phyloP scores from a whole-genome alignment of 2,329 filamentous ascomycete species.

The Aspergillus sp. region DNA sequence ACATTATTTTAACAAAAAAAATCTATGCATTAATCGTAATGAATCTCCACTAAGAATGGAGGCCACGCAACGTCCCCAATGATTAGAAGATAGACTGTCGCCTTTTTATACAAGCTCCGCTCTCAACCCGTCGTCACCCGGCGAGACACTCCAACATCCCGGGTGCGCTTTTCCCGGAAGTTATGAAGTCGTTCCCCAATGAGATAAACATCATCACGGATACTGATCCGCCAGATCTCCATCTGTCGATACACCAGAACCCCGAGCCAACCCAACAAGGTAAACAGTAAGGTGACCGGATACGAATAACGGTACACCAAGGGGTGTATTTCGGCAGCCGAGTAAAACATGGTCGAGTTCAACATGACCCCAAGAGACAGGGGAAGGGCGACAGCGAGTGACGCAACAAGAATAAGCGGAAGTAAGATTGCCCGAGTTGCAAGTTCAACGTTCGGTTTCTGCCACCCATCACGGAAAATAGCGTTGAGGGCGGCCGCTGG shows the following conservation, averaged over 20 bases:
- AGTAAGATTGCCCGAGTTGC: constrained; percentile 86
- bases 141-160: constrained; percentile 38
- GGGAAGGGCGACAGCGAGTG: constrained; percentile 64
- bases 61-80: too few relatives aligned
- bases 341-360: constrained; percentile 43
- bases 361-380: constrained; percentile 56
- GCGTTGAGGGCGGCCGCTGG: constrained; percentile 72
- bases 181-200: constrained; percentile 95
- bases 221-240: constrained; percentile 72
- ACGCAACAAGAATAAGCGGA: constrained; percentile 65
- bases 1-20: neutral
- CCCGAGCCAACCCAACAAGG: constrained; percentile 49
- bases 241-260: constrained; percentile 54
- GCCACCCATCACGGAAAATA: constrained; percentile 71
- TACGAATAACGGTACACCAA: constrained; percentile 69
- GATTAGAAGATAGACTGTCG: too few relatives aligned
- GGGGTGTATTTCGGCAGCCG: constrained; percentile 31
- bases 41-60: neutral
- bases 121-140: constrained; percentile 37
- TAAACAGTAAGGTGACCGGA: constrained; percentile 60
- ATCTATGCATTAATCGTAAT: neutral
- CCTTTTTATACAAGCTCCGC: neutral
- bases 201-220: constrained; percentile 92
- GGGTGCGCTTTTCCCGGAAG: constrained; percentile 64
- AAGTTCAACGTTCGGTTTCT: constrained; percentile 73